A percentile compares a stretch with the other conserved stretches of the same genome.
phyloP scores from a whole-genome alignment of 2,329 filamentous ascomycete species.

The Orbilia quercus region DNA sequence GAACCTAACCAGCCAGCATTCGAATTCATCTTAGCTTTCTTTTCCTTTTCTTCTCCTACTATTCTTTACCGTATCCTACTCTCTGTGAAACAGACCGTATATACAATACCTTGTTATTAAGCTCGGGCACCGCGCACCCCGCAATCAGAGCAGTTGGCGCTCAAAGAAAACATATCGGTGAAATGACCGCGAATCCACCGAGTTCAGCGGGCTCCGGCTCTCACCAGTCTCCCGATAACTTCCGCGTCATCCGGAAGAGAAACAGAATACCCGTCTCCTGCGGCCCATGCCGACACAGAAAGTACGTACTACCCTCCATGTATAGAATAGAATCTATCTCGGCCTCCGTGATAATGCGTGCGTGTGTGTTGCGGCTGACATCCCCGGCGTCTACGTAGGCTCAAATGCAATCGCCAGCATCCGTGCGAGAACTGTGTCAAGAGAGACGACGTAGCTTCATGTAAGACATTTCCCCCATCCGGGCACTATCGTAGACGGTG shows the following conservation, averaged over 20 bases:
- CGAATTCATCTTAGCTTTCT: not conserved
- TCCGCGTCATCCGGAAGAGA: constrained; percentile 60
- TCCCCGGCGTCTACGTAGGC: constrained; percentile 63
- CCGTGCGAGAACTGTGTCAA: constrained; percentile 96
- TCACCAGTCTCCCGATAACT: constrained; percentile 56
- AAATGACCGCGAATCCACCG: constrained; percentile 55
- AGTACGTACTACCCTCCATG: constrained; percentile 57
- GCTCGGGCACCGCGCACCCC: constrained; percentile 8
- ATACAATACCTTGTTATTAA: not conserved
- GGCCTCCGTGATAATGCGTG: not conserved
- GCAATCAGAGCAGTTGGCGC: not conserved
- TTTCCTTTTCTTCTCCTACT: not conserved
- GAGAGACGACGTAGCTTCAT: constrained; percentile 81
- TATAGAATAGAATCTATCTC: too few relatives aligned
- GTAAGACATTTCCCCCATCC: too few relatives aligned
- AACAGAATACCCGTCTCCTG: constrained; percentile 60
- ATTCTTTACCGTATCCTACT: not conserved
- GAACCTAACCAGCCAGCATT: not conserved
- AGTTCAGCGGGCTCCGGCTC: constrained; percentile 37
- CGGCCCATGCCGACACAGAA: constrained; percentile 60
- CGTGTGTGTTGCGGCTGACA: constrained; percentile 48
- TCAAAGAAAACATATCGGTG: constrained; percentile 17
- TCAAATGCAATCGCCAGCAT: constrained; percentile 92
- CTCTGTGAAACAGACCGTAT: not conserved
- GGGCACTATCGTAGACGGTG: too few relatives aligned